Base-by-base conservation (phyloP, 2,329 filamentous ascomycete genomes). In the Calonectria honghensis region DNA sequence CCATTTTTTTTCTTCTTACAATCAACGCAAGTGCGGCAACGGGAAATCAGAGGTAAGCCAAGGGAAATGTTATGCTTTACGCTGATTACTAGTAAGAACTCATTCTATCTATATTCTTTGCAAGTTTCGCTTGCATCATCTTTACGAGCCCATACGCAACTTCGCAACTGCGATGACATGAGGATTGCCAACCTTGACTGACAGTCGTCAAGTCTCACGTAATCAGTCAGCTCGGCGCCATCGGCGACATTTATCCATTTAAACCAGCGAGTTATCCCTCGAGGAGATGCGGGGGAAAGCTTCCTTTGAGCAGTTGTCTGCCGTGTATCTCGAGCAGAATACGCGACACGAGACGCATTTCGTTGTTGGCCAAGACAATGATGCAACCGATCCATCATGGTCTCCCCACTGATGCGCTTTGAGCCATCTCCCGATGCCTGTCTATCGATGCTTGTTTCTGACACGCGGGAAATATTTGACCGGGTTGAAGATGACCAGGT, bases 1-100 rank as follows among this genome's bases (percentile, higher is more conserved):
- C 82, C 83, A 82, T 48, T 13, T 45, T 45, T n/a, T 41, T 41
- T 2, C 3, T 14, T 31, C 6, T 74, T 48, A 35, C 41, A 31
- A 32, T 11, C 32, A 35, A 14, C 4, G 27, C 20, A 24, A 24
- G 41, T 6, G 27, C 31, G 3, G 2, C 35, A 20, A 6, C 24
- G 10, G n/a, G 6, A 24, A 24, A 41, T 61, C 35, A 24, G 24
- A 41, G 45, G 10, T 27, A 29, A 29, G 35, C 16, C n/a, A 52
- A 67, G 2, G 45, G 50, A 31, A 29, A 48, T 3, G 45, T 6
- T n/a, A 4, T 24, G 7, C 6, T 48, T 48, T 24, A 20, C 2
- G n/a, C n/a, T 48, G 6, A 48, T 48, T 48, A 24, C 45, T 13
- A 24, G 45, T 24, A 48, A 24, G 45, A 48, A 48, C 2, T n/a